Base-by-base conservation (phyloP, 2,329 filamentous ascomycete genomes). In the Cytospora chrysosperma region DNA sequence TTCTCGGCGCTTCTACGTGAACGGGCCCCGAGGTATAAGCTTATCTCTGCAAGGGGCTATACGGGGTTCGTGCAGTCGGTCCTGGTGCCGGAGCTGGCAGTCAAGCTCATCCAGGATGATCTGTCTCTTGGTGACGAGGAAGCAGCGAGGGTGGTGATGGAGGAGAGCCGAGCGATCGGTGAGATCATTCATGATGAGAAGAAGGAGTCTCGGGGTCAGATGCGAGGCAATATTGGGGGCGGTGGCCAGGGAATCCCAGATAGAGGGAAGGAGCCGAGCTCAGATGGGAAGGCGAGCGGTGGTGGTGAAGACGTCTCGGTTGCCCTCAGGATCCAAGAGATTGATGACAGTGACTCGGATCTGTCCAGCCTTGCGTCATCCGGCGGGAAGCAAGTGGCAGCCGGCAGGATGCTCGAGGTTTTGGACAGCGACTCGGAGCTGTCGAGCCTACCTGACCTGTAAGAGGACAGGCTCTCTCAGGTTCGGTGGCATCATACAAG, bases 41-140 rank as follows among this genome's bases (percentile, higher is more conserved):
- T 92, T 21, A 84, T 93, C 64, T 84, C 88, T 17, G 84, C 84
- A 1, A 81, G 88, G 34, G 89, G 90, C 1, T 82, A 88, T 40
- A 85, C 85, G 5, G 83, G 82, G 27, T 94, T 89, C 69, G 85
- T 93, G 2, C 89, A 93, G 74, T 81, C 82, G 1, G 91, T 94
- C 1, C 77, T 96, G 65, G 90, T 96, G 27, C 90, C 91, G 0
- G 93, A 96, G 73, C 72, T 86, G 67, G 79, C 82, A 27, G 77
- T 82, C 40, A 77, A 75, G 65, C 74, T 87, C 58, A 84, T 86
- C 66, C 81, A 79, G 75, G 82, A 87, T 68, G 85, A 86, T 65
- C 82, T 86, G 80, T 63, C 67, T 2, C 76, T 83, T 26, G 21
- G 9, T 28, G 72, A 69, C 3, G 74, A 75, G 52, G 72, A 74